phyloP scores from a whole-genome alignment of 2,329 filamentous ascomycete species.

The Phaeophleospora eucalypticola region DNA sequence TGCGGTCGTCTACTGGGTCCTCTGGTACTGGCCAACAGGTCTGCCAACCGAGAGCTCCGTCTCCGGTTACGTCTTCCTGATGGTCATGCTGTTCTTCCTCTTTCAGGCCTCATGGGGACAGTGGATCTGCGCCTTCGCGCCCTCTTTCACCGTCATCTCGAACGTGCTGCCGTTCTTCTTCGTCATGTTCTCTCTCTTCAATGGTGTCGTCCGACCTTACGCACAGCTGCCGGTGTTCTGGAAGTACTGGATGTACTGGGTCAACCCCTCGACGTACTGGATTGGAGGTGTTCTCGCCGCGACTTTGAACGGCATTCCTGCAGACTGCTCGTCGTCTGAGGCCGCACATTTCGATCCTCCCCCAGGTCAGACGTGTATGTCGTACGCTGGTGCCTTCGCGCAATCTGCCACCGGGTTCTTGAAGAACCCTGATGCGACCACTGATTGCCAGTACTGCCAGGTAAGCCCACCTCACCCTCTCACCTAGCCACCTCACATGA shows the following conservation, averaged over 20 bases:
- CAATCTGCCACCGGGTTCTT: constrained; percentile 57
- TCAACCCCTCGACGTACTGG: constrained; percentile 68
- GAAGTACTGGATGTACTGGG: constrained; percentile 67
- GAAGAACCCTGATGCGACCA: constrained; percentile 55
- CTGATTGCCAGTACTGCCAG: constrained; percentile 66
- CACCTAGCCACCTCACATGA: not conserved
- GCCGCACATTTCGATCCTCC: constrained; percentile 64
- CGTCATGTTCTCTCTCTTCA: constrained; percentile 71
- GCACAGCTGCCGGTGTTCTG: constrained; percentile 63
- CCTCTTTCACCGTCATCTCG: constrained; percentile 71
- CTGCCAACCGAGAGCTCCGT: constrained; percentile 61
- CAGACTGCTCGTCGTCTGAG: constrained; percentile 50
- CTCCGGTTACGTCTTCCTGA: constrained; percentile 72
- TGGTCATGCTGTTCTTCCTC: constrained; percentile 72
- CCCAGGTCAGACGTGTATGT: constrained; percentile 57
- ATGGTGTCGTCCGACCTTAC: constrained; percentile 71
- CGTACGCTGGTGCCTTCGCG: constrained; percentile 62
- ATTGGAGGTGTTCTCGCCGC: constrained; percentile 65
- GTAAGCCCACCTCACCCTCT: not conserved
- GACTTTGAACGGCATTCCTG: constrained; percentile 51
- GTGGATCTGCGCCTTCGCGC: constrained; percentile 80
- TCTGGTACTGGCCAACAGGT: constrained; percentile 75
- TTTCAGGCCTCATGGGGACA: constrained; percentile 75
- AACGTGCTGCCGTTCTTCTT: constrained; percentile 78
- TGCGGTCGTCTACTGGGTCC: constrained; percentile 63